Conservation (phyloP, 345 rosid species). For the Rhizophora apiculata region DNA sequence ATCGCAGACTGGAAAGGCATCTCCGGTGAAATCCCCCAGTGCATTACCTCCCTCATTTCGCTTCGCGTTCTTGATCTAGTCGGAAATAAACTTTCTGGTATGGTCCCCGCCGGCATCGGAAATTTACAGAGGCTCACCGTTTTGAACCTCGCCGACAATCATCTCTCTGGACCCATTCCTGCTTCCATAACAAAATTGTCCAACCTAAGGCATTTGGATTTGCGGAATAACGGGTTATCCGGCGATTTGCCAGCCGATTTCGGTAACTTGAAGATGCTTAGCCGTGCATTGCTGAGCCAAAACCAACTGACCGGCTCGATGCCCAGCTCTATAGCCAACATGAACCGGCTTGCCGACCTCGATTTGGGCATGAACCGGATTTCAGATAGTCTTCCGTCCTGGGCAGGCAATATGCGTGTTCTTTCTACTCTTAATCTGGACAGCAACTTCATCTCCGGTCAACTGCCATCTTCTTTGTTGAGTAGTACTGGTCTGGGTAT, state of each 20-base stretch:
- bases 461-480: conserved; percentile 50
- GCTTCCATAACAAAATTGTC: conserved; percentile 53
- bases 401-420: conserved; percentile 77
- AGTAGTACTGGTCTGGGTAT: conserved; percentile 59
- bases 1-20: conserved; percentile 92
- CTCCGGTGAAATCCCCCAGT: conserved; percentile 63
- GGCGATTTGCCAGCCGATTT: conserved; percentile 66
- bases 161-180: conserved; percentile 63
- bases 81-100: conserved; percentile 70
- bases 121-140: conserved; percentile 56
- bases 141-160: conserved; percentile 76
- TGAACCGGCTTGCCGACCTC: conserved; percentile 74
- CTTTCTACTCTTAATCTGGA: conserved; percentile 73
- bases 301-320: conserved; percentile 72
- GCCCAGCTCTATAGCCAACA: conserved; percentile 55
- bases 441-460: conserved; percentile 55
- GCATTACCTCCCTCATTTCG: conserved; percentile 53
- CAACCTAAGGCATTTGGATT: conserved; percentile 66
- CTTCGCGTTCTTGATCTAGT: conserved; percentile 75
- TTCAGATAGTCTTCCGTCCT: conserved; percentile 52
- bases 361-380: conserved; percentile 70
- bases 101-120: conserved; percentile 62
- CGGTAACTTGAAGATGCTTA: conserved; percentile 69
- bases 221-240: conserved; percentile 58
- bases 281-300: conserved; percentile 64